Base-by-base conservation (phyloP, 75 land plant genomes). In the Pinus taeda region DNA sequence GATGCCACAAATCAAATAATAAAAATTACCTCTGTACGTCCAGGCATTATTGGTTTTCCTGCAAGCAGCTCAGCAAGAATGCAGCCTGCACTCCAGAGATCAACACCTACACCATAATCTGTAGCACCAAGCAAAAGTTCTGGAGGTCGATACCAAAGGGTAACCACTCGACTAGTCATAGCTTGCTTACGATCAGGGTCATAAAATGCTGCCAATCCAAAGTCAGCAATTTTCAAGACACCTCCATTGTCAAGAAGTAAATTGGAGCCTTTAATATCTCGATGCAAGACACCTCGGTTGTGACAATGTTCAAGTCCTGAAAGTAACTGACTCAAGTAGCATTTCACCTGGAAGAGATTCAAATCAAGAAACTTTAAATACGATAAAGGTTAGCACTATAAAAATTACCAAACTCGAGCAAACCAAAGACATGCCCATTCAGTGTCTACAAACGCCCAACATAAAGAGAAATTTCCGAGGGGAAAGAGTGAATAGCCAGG, bases 81-180 rank as follows among this genome's bases (percentile, higher is more conserved):
- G 77, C 96, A 93, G 62, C 96, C 96, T 83, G 92, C 93, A 81
- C 96, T 93, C 96, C 96, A 93, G 4, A 93, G 83, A 57, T 93
- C 96, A 59, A 93, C 92, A 57, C 89, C 96, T 59, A 84, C 90
- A 60, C 93, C 90, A 86, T 93, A 93, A 61, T 77, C 79, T 42
- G 91, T 91, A 3, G 91, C 93, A n/a, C 96, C 96, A 42, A 93
- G 81, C 45, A 93, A 75, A 14, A 93, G 89, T 73, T 93, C 96
- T 20, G 96, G 96, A 65, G 96, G 96, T 17, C 96, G 93, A 82
- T 93, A 93, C 96, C 96, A 93, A 8, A 93, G 85, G 4, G 96
- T 93, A 18, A 93, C 87, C 18, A 93, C 95, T 26, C 92, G 88
- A 76, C 91, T 93, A 39, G 96, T 91, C 88, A 93, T 83, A 14